A percentile compares a stretch with the other conserved stretches of the same genome.
Conservation (phyloP, 1,284 basidiomycete species). For the Pyrrhoderma noxium region DNA sequence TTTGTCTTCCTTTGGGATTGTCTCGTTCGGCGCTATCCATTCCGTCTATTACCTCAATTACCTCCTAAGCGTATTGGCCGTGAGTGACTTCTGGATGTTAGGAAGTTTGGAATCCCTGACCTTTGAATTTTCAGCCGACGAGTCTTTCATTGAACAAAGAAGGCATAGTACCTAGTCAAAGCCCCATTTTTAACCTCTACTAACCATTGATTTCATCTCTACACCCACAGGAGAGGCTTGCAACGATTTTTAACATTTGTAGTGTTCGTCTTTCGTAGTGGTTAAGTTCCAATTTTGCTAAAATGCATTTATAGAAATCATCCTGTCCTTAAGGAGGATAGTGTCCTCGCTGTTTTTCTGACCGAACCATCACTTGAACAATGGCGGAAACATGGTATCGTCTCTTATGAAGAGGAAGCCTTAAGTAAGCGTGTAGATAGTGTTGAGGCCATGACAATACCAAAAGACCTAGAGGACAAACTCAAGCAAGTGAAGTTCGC, state of each 20-base stretch:
- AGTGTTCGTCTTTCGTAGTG: slow-evolving; percentile 39
- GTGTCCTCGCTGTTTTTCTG: slow-evolving; percentile 73
- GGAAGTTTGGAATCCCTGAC: not conserved
- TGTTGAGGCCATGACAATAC: slow-evolving; percentile 86
- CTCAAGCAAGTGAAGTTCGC: slow-evolving; percentile 49
- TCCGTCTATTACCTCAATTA: slow-evolving; percentile 81
- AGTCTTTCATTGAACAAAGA: slow-evolving; percentile 82
- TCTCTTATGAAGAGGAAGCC: slow-evolving; percentile 84
- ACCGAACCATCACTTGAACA: slow-evolving; percentile 75
- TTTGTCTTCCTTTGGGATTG: slow-evolving; percentile 86
- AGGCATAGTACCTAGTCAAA: slow-evolving; percentile 36
- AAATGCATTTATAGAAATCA: slow-evolving; percentile 58
- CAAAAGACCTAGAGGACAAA: slow-evolving; percentile 85
- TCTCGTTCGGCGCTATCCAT: slow-evolving; percentile 75
- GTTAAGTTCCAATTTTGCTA: not conserved
- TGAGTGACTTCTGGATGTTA: slow-evolving; percentile 34
- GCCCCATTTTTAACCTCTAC: not conserved
- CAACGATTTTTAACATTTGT: slow-evolving; percentile 74
- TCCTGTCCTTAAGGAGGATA: slow-evolving; percentile 83
- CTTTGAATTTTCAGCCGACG: slow-evolving; percentile 53
- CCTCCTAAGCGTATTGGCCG: slow-evolving; percentile 89
- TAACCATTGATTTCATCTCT: slow-evolving; percentile 4
- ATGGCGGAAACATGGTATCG: slow-evolving; percentile 71
- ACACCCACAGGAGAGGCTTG: slow-evolving; percentile 77
- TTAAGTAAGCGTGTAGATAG: slow-evolving; percentile 72